Conservation (phyloP, 2,329 filamentous ascomycete genomes). For the Cercospora sp. region DNA sequence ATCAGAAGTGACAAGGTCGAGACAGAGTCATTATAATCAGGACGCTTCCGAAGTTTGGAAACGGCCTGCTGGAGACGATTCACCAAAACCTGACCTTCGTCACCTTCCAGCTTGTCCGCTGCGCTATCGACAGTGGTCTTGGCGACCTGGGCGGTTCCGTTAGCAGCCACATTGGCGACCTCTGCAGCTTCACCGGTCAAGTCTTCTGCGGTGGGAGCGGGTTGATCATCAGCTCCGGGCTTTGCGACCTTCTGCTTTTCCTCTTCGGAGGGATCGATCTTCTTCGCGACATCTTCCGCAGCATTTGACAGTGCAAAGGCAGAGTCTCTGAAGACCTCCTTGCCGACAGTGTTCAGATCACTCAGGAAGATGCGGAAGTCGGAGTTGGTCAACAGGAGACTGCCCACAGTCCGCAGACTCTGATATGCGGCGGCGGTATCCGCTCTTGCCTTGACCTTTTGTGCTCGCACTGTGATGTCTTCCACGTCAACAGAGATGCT, state of each 20-base stretch:
- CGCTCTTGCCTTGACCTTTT: conserved; percentile 64
- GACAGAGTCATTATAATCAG: conserved; percentile 84
- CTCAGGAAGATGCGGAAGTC: conserved; percentile 85
- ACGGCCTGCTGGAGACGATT: conserved; percentile 76
- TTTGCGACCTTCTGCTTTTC: conserved; percentile 58
- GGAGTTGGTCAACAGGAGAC: conserved; percentile 81
- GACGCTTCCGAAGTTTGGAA: conserved; percentile 68
- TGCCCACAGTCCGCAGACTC: conserved; percentile 79
- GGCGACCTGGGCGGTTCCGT: conserved; percentile 48
- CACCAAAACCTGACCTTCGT: conserved; percentile 71
- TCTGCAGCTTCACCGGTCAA: conserved; percentile 53
- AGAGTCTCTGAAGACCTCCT: conserved; percentile 84
- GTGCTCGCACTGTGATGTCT: conserved; percentile 62
- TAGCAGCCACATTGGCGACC: conserved; percentile 48
- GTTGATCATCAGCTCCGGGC: conserved; percentile 52
- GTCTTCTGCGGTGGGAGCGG: conserved; percentile 60
- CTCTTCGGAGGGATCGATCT: conserved; percentile 67
- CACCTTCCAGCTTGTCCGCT: conserved; percentile 69
- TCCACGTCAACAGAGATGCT: conserved; percentile 66
- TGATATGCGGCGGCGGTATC: conserved; percentile 74
- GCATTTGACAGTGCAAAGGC: conserved; percentile 75
- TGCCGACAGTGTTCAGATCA: conserved; percentile 74
- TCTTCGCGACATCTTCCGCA: conserved; percentile 71
- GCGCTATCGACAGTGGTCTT: conserved; percentile 67
- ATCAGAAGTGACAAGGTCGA: conserved; percentile 74